Base-by-base conservation (phyloP, 176 grass and related monocot genomes). In the Oryza officinalis region DNA sequence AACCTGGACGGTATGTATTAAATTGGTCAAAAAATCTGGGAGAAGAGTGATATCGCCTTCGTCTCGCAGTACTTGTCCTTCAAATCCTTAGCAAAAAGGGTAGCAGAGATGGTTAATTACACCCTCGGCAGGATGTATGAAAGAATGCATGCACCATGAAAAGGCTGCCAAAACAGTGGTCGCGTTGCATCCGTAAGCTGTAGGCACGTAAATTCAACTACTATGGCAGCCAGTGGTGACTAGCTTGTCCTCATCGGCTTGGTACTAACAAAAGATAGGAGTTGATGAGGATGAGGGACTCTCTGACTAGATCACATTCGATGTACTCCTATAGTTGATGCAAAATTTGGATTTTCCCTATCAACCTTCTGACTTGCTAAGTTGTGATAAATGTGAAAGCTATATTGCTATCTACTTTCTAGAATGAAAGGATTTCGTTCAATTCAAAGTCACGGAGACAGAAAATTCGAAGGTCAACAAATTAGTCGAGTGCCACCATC, bases 201-300 rank as follows among this genome's bases (percentile, higher is more conserved):
- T 61, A 85, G 72, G 47, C 12, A 67, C 67, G 72, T 40, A 6
- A 46, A 35, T 82, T 90, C 79, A 83, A 83, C 68, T 37, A 30
- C 30, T 33, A 74, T 82, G 74, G 46, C 67, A 69, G 47, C 45
- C 25, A 74, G 59, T 84, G 52, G 43, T 27, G 66, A 67, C 57
- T 63, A 67, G 67, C 37, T 49, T 83, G 74, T 74, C 60, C 79
- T 86, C 84, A 83, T 86, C 84, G 35, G 82, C 20, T 74, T 73
- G 37, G 74, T 41, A 65, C 59, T 86, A 59, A 77, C 65, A 81
- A 47, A 77, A 47, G 73, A 78, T 78, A 77, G 27, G 26, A 43
- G 79, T 82, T 59, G 1, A 59, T 26, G 83, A 77, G 78, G 54
- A 89, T 71, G 20, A 22, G 31, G 38, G 44, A 57, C 44, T 77